Evolutionary conservation across 2,329 filamentous ascomycete species (phyloP), one percentile per base, ranked within the genome.

Genomic region (Nemania sp.): DNA sequence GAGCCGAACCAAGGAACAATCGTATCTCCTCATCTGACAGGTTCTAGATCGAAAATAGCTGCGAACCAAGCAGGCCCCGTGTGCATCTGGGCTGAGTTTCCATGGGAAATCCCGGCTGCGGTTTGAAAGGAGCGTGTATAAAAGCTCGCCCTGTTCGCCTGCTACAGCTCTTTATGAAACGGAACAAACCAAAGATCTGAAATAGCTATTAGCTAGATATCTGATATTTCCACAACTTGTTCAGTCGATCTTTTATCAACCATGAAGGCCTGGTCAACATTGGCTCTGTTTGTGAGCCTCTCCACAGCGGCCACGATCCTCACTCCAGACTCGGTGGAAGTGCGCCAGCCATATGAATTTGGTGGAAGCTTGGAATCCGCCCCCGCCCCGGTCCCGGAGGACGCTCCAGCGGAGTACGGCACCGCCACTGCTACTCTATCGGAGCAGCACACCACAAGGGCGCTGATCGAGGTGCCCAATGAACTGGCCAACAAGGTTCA

Each of bases 181-280:
- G 20, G 60, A 18, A 45, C 62, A 66, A 43, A 32, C 66, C 67
- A 68, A 70, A 72, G 72, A 52, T 56, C 67, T 53, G 52, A 43
- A 64, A 60, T 62, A 64, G 61, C 62, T 52, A 45, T 69, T 24
- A 22, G 26, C 20, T 18, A 27, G 32, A 59, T 54, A 22, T 26
- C 49, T 38, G 15, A 52, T 53, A 20, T 61, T 15, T 61, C 54
- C 5, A 51, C 47, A 20, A 54, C 26, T 35, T 38, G 20, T 18
- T 45, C 22, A 35, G 35, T 29, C 53, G 29, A 57, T 29, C 11
- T 24, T 52, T 24, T 24, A 47, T 43, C 49, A 26, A 52, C 55
- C 66, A 79, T 79, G 77, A 77, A 75, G 72, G 60, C 73, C 56
- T 62, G 71, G 15, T 20, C 68, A 51, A 26, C 74, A 15, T 60